Evolutionary conservation across 192 early-diverging fungal genomes (phyloP), one percentile per base, ranked within the genome.

Genomic region (Geranomyces variabilis): DNA sequence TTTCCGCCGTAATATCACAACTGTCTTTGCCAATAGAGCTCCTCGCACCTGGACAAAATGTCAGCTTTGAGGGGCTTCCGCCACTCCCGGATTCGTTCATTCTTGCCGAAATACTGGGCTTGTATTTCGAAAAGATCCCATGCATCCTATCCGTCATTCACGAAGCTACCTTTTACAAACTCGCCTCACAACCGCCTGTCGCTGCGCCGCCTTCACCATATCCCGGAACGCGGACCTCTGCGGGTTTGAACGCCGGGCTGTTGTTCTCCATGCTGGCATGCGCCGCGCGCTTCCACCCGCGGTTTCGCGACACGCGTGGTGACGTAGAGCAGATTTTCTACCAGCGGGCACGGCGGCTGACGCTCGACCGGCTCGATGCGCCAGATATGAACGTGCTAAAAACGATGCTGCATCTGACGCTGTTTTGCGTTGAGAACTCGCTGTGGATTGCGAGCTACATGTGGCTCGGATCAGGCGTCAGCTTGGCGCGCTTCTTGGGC

Each of bases 371-470:
- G 15, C 33, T 75, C 12, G 73, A 69, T 21, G 59, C 60, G 17
- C 73, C 73, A 12, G 46, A 43, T 34, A 47, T 75, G 57, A 68
- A 68, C 30, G 9, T 47, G 7, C 34, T 75, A 21, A 75, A 75
- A 63, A 55, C 66, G 4, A 45, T 75, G n/a, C 29, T 67, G 5
- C 73, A 75, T 34, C 29, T 75, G 21, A 68, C 73, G 57, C 59
- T 75, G 1, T 75, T 69, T 63, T 44, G 28, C 0, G 65, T 75
- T 12, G 73, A 75, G 57, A 66, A 75, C 29, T 69, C 73, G 14
- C 57, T 75, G n/a, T 75, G 73, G 73, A 75, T 63, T 66, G 57
- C 61, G 34, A 24, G 33, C 8, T 75, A 75, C 59, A 75, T 69
- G 73, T 69, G 65, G 73, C 59, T 75, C 14, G 73, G 73, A 17